Evolutionary conservation across 345 rosid species (phyloP), one percentile per base, ranked within the genome.

Genomic region (Abelmoschus esculentus): DNA sequence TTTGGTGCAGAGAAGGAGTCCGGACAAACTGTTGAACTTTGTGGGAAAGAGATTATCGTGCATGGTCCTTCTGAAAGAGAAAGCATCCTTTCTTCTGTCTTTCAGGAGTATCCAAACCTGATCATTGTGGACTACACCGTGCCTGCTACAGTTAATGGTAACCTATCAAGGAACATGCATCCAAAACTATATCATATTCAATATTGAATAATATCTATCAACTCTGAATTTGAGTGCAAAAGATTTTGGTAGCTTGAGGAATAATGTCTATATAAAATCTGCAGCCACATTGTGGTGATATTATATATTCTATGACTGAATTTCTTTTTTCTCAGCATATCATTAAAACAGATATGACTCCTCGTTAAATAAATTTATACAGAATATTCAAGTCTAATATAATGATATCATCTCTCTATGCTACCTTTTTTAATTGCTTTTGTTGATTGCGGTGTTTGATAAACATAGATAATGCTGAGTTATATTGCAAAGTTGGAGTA

Each of bases 71-170:
- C 80, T 46, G 89, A 90, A 8, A 83, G 96, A 79, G 97, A 88
- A 54, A 80, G 73, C 8, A 80, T 91, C 57, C 90, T 95, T 36
- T 75, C 96, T 26, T 84, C 91, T 0, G 70, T 83, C 66, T 85
- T 74, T 72, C 66, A 79, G 71, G 80, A 90, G 61, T 76, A 91
- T 55, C 98, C 96, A 13, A 84, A 88, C 77, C 76, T 95, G 63
- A 81, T 95, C 26, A 85, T 87, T 71, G 96, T 91, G 14, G 99
- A 95, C 77, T 95, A 83, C 82, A 91, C 97, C 3, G 80, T 90
- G 59, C 99, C 96, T 5, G 72, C 86, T 77, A 86, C 96, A 28
- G 98, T 95, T 11, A 91, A 95, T 83, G 92, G 98, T 91, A 81
- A 71, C 71, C 56, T 22, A 17, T 26, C 6, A 10, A 57, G 14